A percentile compares a stretch with the other conserved stretches of the same genome.
These are phyloP conservation scores for Cucurbita ficifolia DNA, from an alignment of 306 rosid genomes.

Conservation along the genomic window DNA sequence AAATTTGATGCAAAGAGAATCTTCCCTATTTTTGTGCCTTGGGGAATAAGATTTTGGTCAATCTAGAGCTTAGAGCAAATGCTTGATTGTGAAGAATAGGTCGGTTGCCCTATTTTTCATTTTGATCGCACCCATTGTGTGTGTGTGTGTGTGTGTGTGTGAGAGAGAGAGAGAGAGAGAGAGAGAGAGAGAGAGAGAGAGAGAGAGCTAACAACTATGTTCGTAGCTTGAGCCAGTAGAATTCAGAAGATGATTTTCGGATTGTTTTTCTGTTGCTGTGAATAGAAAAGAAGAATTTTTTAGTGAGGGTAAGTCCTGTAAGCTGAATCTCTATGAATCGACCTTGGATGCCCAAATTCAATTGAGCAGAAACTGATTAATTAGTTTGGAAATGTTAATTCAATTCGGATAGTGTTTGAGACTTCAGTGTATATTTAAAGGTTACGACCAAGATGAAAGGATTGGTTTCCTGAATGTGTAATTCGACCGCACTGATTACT, in stretches of 20 bases:
- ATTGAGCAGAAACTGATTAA: background rate
- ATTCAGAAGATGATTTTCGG: background rate
- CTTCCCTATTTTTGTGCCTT: background rate
- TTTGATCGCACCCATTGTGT: background rate
- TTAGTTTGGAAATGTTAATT: background rate
- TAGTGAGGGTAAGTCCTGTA: background rate
- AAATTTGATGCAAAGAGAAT: background rate
- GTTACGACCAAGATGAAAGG: background rate
- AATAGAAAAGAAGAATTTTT: background rate
- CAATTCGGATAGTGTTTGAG: background rate
- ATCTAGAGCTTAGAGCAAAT: background rate
- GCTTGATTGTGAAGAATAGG: background rate
- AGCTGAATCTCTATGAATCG: background rate
- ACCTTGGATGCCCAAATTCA: background rate
- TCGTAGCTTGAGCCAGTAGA: background rate
- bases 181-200: background rate
- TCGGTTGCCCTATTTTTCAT: background rate
- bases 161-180: background rate
- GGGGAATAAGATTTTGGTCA: background rate
- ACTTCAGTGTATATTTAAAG: background rate
- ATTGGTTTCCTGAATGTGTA: background rate
- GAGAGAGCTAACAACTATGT: background rate
- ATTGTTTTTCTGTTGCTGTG: background rate
- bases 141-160: background rate
- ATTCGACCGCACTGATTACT: background rate